These are phyloP conservation scores for Pezicula neosporulosa DNA, from an alignment of 2,329 filamentous ascomycete genomes.

Conservation along the genomic window DNA sequence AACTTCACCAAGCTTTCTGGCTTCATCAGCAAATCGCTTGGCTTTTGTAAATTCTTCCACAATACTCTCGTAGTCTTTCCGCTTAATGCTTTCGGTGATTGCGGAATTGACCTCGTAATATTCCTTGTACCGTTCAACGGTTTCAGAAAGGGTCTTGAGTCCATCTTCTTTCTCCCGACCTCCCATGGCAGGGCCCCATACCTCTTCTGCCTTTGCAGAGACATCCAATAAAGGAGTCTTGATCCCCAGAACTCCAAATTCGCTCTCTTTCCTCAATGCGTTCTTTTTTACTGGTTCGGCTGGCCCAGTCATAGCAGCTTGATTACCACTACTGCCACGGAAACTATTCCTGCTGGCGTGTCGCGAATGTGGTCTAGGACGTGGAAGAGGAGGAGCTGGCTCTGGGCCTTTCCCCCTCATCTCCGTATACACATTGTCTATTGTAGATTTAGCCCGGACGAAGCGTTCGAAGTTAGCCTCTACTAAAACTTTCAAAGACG, in stretches of 20 bases:
- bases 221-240: conserved; percentile 85
- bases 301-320: conserved; percentile 22
- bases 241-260: conserved; percentile 85
- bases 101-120: conserved; percentile 77
- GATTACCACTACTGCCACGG: conserved; percentile 34
- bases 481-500: conserved; percentile 91
- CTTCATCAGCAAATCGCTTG: conserved; percentile 77
- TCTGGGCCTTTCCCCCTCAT: conserved; percentile 76
- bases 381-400: conserved; percentile 35
- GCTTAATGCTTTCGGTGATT: conserved; percentile 80
- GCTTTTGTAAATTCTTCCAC: conserved; percentile 85
- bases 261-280: conserved; percentile 86
- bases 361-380: conserved; percentile 29
- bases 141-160: conserved; percentile 71
- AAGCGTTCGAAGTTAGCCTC: conserved; percentile 99
- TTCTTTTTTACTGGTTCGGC: conserved; percentile 74
- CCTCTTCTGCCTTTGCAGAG: conserved; percentile 90
- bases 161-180: conserved; percentile 89
- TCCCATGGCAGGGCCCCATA: conserved; percentile 92
- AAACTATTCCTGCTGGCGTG: conserved; percentile 33
- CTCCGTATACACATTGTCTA: conserved; percentile 97
- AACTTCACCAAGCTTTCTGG: conserved; percentile 62
- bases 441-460: conserved; percentile 93
- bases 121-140: conserved; percentile 75
- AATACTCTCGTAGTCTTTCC: conserved; percentile 84